Evolutionary conservation across 495 filamentous ascomycete species (phyloP), one percentile per base, ranked within the genome.

Genomic region (Podospora pseudoanserina): DNA sequence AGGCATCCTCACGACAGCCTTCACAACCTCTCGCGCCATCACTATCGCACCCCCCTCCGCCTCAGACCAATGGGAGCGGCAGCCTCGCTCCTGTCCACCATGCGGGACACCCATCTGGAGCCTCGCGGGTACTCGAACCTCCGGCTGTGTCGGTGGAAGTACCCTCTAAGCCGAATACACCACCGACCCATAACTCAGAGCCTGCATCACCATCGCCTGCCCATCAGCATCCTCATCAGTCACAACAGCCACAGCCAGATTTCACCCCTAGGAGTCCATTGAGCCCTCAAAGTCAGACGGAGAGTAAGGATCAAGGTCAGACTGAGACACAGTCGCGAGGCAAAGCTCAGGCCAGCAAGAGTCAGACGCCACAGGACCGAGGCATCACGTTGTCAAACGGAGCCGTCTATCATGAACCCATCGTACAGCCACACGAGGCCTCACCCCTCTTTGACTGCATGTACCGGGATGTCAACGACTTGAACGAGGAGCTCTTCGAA

Each of bases 401-500:
- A 5, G 39, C 66, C 34, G 66, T 62, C 13, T 71, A 65, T 54
- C 34, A 16, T 7, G 9, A 3, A 19, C 71, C 69, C 11, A 19
- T 67, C 5, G 65, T 67, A 6, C 71, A 63, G 16, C 9, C 39
- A 49, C 60, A 65, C 16, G 61, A 70, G 54, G 60, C 70, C 13
- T 66, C 74, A 23, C 75, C 74, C 11, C 66, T 77, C 30, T 77
- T 77, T 56, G 67, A 70, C 64, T 76, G 74, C 64, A 72, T 60
- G 20, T 77, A 77, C 67, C 65, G 67, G 34, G 75, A 77, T 44
- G 65, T 77, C n/a, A 65, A 74, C 63, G 53, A 70, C 16, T 64
- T 77, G 55, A 76, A 76, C 53, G 75, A 77, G 65, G 72, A 76
- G 19, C 66, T 75, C 18, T 73, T 75, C 30, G 75, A 77, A 59